phyloP scores from a whole-genome alignment of 2,329 filamentous ascomycete species.

The Colletotrichum sp. region DNA sequence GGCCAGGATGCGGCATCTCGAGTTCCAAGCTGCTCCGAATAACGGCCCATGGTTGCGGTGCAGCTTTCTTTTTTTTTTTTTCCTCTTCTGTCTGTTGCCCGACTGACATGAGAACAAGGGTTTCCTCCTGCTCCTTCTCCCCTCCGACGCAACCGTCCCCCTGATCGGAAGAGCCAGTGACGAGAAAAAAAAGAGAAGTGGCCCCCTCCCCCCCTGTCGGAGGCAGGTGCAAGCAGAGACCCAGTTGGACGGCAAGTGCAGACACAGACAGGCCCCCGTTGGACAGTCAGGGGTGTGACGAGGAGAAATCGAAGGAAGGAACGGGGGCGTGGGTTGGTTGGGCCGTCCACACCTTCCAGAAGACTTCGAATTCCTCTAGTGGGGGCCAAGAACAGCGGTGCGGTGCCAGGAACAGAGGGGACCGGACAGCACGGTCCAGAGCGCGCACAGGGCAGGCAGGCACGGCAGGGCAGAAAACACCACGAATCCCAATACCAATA shows the following conservation, averaged over 20 bases:
- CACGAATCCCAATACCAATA: background rate
- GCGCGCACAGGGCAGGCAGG: background rate
- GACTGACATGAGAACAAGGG: background rate
- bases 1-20: background rate
- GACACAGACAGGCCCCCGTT: background rate
- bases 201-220: background rate
- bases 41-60: background rate
- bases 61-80: background rate
- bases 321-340: background rate
- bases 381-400: background rate
- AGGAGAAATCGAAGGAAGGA: background rate
- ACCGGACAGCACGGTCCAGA: background rate
- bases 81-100: background rate
- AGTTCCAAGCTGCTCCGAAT: background rate
- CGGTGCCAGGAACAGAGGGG: background rate
- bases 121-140: background rate
- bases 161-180: background rate
- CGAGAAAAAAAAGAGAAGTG: background rate
- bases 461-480: background rate
- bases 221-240: background rate
- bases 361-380: constrained; percentile 6
- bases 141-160: background rate
- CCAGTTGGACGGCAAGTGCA: background rate
- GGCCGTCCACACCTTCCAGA: constrained; percentile 16
- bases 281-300: background rate